phyloP scores from a whole-genome alignment of 192 early-diverging fungal genomes.

The Jimgerdemannia lactiflua region DNA sequence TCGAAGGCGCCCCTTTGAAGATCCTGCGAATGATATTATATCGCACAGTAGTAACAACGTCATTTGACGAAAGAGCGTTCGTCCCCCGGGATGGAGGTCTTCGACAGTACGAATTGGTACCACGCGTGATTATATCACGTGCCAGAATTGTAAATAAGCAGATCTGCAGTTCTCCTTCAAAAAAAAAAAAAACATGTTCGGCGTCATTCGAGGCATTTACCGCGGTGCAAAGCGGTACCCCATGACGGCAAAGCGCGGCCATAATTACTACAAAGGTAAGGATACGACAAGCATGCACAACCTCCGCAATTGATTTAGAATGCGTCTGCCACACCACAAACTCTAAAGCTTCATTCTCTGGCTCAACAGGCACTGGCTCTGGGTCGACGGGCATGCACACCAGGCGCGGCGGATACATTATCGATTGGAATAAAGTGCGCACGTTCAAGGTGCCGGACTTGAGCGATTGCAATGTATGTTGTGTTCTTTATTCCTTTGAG shows the following conservation, averaged over 20 bases:
- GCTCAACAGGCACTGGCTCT: slow-evolving; percentile 47
- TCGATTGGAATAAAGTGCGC: slow-evolving; percentile 59
- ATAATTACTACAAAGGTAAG: slow-evolving; percentile 60
- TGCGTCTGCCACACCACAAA: neutral
- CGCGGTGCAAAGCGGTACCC: slow-evolving; percentile 51
- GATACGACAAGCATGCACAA: neutral
- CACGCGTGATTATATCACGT: neutral
- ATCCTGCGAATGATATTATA: too few relatives aligned
- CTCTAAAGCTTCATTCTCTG: too few relatives aligned
- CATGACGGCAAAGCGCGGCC: slow-evolving; percentile 55
- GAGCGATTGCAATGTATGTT: slow-evolving; percentile 44
- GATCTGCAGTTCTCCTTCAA: neutral
- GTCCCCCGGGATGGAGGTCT: too few relatives aligned
- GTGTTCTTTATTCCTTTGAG: neutral
- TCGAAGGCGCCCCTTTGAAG: too few relatives aligned
- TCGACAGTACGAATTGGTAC: too few relatives aligned
- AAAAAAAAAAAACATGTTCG: slow-evolving; percentile 38
- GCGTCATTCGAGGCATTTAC: slow-evolving; percentile 48
- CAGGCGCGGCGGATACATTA: slow-evolving; percentile 55
- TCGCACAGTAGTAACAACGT: too few relatives aligned
- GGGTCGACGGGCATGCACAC: slow-evolving; percentile 65
- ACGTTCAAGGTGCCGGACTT: slow-evolving; percentile 61
- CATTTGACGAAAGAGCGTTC: too few relatives aligned
- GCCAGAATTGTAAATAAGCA: neutral
- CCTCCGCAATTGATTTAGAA: neutral